phyloP scores from a whole-genome alignment of 805 yeast genomes.

The Teunomyces gatunensis region DNA sequence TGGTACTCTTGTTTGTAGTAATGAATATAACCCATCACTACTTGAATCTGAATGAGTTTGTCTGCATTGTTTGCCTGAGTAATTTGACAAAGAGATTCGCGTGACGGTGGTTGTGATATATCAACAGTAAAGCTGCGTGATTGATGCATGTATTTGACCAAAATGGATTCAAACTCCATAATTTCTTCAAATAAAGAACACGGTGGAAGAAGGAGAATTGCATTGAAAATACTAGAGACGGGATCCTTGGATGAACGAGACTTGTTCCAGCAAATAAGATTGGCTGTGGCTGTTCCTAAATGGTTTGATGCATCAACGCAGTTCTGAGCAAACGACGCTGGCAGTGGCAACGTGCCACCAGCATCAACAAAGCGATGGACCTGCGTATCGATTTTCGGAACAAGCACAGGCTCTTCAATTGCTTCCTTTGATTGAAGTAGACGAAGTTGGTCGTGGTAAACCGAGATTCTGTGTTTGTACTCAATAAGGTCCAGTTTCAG shows the following conservation, averaged over 20 bases:
- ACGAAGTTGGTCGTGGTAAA: neutral
- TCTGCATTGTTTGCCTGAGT: neutral
- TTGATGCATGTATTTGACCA: constrained; percentile 7
- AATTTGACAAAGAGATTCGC: constrained; percentile 3
- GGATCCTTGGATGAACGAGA: neutral
- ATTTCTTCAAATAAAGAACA: constrained; percentile 12
- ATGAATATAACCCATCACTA: constrained; percentile 17
- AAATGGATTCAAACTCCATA: neutral
- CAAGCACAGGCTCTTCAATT: neutral
- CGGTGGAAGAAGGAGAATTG: constrained; percentile 9
- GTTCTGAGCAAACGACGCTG: neutral
- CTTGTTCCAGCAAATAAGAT: neutral
- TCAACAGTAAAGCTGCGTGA: constrained; percentile 14
- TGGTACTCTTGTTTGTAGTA: constrained; percentile 14
- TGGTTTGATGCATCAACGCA: neutral
- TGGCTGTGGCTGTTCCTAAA: neutral
- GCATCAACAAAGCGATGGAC: neutral
- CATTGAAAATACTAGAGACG: neutral
- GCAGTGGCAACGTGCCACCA: neutral
- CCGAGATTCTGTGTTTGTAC: neutral
- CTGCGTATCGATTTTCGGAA: neutral
- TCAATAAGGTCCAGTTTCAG: neutral
- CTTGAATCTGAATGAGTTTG: constrained; percentile 14
- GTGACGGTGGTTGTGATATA: constrained; percentile 13
- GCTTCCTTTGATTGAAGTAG: neutral